Evolutionary conservation across 2,329 filamentous ascomycete genomes (phyloP), one percentile per base, ranked within the genome.

Genomic region (Neurospora sp.): DNA sequence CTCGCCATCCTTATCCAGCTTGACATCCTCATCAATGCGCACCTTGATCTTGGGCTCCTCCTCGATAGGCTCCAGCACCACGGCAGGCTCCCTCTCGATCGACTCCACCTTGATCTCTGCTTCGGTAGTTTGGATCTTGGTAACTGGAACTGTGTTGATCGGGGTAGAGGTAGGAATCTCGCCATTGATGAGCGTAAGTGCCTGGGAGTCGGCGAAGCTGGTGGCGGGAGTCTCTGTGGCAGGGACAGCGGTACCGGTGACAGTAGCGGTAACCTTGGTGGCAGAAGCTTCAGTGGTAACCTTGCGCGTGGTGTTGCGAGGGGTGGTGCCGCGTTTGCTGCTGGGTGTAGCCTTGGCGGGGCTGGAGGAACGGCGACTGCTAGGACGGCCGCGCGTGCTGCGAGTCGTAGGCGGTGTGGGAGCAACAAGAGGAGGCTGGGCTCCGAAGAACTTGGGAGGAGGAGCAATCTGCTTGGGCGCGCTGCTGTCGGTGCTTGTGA

Each of bases 381-480:
- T 88, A 46, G 87, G 85, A 72, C 86, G 85, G 70, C 80, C 80
- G 70, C 87, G 86, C 17, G 81, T 81, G 75, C 79, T 82, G 66
- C 81, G 78, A 42, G 82, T 76, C 7, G 82, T 79, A 0, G 82
- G 79, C 2, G 85, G 83, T 1, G 84, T 84, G 10, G 85, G 84
- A 33, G 86, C 85, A 9, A 81, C 82, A 43, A 87, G 79, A 11
- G 79, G 76, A 66, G 82, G 80, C 70, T 82, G 79, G 39, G 75
- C 71, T 69, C 81, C 79, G 71, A 85, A 81, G 38, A 92, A 97
- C 75, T 89, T 91, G 28, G 96, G 96, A 66, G 96, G 96, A 33
- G 93, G 89, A 17, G 87, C 82, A 74, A 97, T 97, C 72, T 85
- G 87, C 82, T 93, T 93, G 73, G 89, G 86, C 69, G 92, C 87